Evolutionary conservation across 768 basidiomycete species (phyloP).

Genomic region (Rhizopogon vulgaris): DNA sequence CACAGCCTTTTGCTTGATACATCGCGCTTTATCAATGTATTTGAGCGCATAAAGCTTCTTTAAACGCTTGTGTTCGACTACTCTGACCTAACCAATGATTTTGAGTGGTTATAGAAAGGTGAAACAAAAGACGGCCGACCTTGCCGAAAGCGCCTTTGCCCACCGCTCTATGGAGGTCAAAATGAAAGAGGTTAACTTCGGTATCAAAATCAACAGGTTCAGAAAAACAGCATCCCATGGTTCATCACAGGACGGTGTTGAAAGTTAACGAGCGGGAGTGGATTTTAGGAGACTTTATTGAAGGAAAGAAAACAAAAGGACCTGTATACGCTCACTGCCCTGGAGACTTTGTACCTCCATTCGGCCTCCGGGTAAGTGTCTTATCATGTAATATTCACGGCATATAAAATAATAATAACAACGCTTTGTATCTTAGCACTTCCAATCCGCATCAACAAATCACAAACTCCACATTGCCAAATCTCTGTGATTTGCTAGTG

Average conservation of each 20-base stretch:
- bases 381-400: not conserved
- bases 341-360: constrained; percentile 19
- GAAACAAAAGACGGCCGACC: constrained; percentile 36
- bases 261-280: constrained; percentile 21
- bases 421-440: not conserved
- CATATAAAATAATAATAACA: not conserved
- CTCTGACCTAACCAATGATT: constrained; percentile 64
- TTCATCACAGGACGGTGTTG: constrained; percentile 32
- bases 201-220: constrained; percentile 81
- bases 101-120: constrained; percentile 5
- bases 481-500: no score
- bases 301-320: constrained; percentile 29
- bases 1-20: constrained; percentile 85
- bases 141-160: constrained; percentile 99
- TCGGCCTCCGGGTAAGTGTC: not conserved
- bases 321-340: constrained; percentile 18
- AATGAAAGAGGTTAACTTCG: constrained; percentile 90
- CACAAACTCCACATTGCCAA: no score
- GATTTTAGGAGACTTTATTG: constrained; percentile 15
- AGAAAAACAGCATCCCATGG: constrained; percentile 56
- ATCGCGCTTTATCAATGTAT: constrained; percentile 94
- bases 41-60: constrained; percentile 94
- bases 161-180: constrained; percentile 90
- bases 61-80: constrained; percentile 92
- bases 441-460: no score